Base-by-base conservation (phyloP, 2,329 filamentous ascomycete species). In the Pseudovirgaria hyperparasitica region DNA sequence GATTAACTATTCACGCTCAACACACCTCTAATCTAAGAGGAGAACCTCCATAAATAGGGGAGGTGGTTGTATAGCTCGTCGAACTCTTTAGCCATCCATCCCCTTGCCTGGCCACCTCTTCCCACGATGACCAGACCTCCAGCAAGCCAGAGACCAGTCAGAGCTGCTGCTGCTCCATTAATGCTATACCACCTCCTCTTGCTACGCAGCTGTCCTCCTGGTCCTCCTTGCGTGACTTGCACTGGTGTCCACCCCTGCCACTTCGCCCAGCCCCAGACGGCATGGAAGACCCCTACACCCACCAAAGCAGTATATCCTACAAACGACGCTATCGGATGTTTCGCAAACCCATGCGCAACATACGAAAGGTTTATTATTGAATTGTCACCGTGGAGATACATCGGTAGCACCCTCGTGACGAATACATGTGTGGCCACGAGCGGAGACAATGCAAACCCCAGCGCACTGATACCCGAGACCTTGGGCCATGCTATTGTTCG, bases 291-390 rank as follows among this genome's bases (percentile, higher is more conserved):
- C 0, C 74, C 79, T 0, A 76, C 55, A 10, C 59, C 60, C 5
- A 93, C 60, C 25, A 94, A 61, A 2, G 73, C 65, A 2, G 61
- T 44, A 50, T 92, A 93, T 2, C 78, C 76, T 1, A 66, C 40
- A 49, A 73, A 78, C n/a, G 79, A 72, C 6, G 77, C 50, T 2
- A 65, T 38, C 0, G 76, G 74, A 42, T 82, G 76, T 9, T 71
- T 67, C 16, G 79, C 74, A 46, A 94, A 90, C 3, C 82, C 82
- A 54, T 96, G 86, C 9, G 76, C 72, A 6, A 94, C 76, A 50
- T 81, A 96, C 9, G 72, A 76, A 9, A 96, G 60, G 1, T 82
- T 81, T 21, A 94, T 76, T 28, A 87, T 77, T n/a, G 82, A 81
- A 43, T 76, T 85, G 32, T 86, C 84, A 5, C 86, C 86, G 28